Percentiles rank a stretch among this genome's conserved stretches.
Evolutionary conservation across 345 rosid genomes (phyloP).

Genomic region (Eucalyptus marginata): DNA sequence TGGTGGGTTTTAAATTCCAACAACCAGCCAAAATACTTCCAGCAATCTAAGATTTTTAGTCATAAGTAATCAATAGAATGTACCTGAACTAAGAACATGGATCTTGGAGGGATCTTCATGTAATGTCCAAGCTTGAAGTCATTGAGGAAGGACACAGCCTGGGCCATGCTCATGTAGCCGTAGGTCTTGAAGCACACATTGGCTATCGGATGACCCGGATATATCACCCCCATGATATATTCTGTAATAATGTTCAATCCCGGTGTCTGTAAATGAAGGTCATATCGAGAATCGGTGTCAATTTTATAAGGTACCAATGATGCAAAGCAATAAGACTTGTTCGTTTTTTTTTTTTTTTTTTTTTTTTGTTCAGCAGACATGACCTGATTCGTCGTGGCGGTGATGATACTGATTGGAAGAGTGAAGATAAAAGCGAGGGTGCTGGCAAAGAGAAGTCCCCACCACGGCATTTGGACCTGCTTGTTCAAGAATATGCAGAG

Average conservation of each 20-base stretch:
- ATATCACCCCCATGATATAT: conserved; percentile 72
- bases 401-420: conserved; percentile 9
- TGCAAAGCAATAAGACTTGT: background rate
- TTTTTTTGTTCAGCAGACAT: background rate
- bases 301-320: background rate
- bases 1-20: background rate
- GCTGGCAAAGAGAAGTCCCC: conserved; percentile 5
- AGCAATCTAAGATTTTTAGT: background rate
- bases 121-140: conserved; percentile 92
- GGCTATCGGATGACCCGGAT: conserved; percentile 82
- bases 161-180: conserved; percentile 87
- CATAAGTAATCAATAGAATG: background rate
- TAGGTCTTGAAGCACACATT: conserved; percentile 87
- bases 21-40: background rate
- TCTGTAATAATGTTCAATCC: conserved; percentile 84
- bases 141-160: conserved; percentile 79
- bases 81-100: conserved; percentile 92
- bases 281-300: background rate
- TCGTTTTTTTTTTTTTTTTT: background rate
- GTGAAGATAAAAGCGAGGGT: conserved; percentile 3
- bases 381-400: conserved; percentile 7
- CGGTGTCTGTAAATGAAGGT: conserved; percentile 35
- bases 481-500: conserved; percentile 5
- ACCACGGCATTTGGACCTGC: conserved; percentile 9
- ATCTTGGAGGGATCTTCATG: conserved; percentile 92